Evolutionary conservation across 495 filamentous ascomycete species (phyloP).

Genomic region (Saxispiralis lemnorum): DNA sequence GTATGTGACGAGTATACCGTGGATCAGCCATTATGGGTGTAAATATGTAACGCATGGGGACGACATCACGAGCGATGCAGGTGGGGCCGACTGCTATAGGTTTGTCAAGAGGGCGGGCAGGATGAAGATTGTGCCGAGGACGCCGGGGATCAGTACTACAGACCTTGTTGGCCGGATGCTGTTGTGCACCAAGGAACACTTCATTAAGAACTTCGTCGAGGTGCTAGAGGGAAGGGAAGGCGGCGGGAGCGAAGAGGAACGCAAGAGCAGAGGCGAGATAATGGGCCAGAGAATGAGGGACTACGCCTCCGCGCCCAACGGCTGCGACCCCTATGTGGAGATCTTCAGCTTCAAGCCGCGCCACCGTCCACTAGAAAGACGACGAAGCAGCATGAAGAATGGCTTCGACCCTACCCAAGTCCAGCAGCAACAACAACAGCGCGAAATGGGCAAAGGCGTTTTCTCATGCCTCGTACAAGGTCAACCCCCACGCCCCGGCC

Average conservation of each 20-base stretch:
- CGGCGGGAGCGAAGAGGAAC: constrained; percentile 47
- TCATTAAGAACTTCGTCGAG: constrained; percentile 48
- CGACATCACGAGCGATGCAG: constrained; percentile 70
- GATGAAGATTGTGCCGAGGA: constrained; percentile 90
- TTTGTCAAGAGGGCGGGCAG: constrained; percentile 82
- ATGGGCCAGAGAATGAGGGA: constrained; percentile 56
- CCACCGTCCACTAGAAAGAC: background rate
- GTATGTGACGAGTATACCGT: constrained; percentile 83
- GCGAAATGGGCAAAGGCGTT: constrained; percentile 30
- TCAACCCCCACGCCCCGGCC: constrained; percentile 46
- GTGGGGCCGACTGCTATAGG: constrained; percentile 88
- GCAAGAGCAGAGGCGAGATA: constrained; percentile 37
- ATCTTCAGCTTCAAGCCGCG: constrained; percentile 4
- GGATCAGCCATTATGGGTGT: constrained; percentile 90
- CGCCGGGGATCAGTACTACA: constrained; percentile 88
- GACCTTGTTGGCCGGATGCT: constrained; percentile 96
- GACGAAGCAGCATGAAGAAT: constrained; percentile 8
- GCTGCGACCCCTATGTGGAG: constrained; percentile 6
- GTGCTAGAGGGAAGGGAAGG: constrained; percentile 55
- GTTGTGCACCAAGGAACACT: constrained; percentile 74
- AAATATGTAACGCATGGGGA: constrained; percentile 83
- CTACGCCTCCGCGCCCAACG: constrained; percentile 31
- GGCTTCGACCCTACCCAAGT: constrained; percentile 8
- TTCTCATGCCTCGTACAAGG: constrained; percentile 53
- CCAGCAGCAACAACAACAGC: background rate